Evolutionary conservation across 805 yeast species (phyloP).

Genomic region (Torulaspora maleeae): DNA sequence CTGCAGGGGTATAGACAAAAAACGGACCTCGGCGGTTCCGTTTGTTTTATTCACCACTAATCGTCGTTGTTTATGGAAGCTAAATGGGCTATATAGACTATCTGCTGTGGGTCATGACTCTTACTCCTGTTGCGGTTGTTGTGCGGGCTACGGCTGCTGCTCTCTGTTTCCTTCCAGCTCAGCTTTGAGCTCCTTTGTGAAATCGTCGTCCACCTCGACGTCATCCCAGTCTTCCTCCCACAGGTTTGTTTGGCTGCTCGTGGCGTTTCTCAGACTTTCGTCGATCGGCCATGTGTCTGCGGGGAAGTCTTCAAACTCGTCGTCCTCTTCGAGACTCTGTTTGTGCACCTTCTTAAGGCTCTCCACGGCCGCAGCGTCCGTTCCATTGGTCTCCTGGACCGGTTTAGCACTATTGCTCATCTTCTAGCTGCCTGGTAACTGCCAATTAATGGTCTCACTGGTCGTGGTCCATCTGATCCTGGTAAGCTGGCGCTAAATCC

Average conservation of each 20-base stretch:
- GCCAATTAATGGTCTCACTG: no score
- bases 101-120: background rate
- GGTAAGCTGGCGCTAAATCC: background rate
- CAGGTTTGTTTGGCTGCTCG: slow-evolving; percentile 50
- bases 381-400: slow-evolving; percentile 1
- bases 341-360: slow-evolving; percentile 2
- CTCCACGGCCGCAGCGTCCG: background rate
- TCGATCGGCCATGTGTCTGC: slow-evolving; percentile 77
- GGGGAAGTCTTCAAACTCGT: slow-evolving; percentile 96
- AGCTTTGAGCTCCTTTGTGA: slow-evolving; percentile 64
- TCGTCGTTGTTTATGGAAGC: background rate
- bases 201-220: slow-evolving; percentile 88
- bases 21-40: slow-evolving; percentile 6
- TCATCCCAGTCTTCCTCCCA: slow-evolving; percentile 99
- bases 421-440: background rate
- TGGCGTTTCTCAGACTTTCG: slow-evolving; percentile 45
- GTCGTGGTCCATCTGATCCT: background rate
- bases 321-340: slow-evolving; percentile 82
- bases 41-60: background rate
- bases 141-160: slow-evolving; percentile 8
- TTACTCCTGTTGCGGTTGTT: slow-evolving; percentile 3
- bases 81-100: background rate
- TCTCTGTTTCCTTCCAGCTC: slow-evolving; percentile 34
- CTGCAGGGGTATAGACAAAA: slow-evolving; percentile 1
- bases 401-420: slow-evolving; percentile 3